Conservation (phyloP, 805 yeast species). For the Yamadazyma takamatsuzukensis region DNA sequence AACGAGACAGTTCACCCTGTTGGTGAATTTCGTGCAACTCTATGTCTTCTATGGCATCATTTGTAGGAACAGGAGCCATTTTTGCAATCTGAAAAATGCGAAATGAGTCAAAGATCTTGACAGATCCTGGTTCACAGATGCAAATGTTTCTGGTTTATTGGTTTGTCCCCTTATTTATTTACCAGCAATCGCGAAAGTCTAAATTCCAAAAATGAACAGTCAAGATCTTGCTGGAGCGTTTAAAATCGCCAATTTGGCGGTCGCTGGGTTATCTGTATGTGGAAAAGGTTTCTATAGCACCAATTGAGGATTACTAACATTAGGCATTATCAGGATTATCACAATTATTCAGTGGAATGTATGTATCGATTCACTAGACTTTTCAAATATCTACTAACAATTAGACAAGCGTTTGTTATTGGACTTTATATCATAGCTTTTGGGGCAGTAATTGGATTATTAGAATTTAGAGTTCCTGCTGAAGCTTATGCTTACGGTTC, state of each 20-base stretch:
- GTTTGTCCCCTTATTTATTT: too few relatives aligned
- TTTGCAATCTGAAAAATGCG: too few relatives aligned
- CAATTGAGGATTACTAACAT: conserved; percentile 7
- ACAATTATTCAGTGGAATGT: conserved; percentile 50
- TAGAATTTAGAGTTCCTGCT: conserved; percentile 53
- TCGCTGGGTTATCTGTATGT: conserved; percentile 54
- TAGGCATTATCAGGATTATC: conserved; percentile 47
- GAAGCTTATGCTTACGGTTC: conserved; percentile 64
- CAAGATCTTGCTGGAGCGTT: conserved; percentile 43
- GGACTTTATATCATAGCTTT: conserved; percentile 56
- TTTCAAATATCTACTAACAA: conserved; percentile 2
- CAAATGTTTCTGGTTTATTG: too few relatives aligned
- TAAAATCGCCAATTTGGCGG: conserved; percentile 49
- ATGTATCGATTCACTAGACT: conserved; percentile 26
- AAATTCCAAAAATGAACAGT: conserved; percentile 10
- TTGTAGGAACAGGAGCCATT: too few relatives aligned
- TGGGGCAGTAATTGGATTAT: conserved; percentile 48
- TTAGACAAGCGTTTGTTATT: conserved; percentile 39
- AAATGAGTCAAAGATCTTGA: too few relatives aligned
- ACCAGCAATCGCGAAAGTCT: too few relatives aligned
- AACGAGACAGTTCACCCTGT: too few relatives aligned
- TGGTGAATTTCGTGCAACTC: too few relatives aligned
- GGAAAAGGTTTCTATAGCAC: conserved; percentile 9
- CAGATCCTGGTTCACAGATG: too few relatives aligned
- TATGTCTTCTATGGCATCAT: too few relatives aligned